Evolutionary conservation across 352 stramenopile species (phyloP), one percentile per base, ranked within the genome.

Genomic region (Pythium chondricola): DNA sequence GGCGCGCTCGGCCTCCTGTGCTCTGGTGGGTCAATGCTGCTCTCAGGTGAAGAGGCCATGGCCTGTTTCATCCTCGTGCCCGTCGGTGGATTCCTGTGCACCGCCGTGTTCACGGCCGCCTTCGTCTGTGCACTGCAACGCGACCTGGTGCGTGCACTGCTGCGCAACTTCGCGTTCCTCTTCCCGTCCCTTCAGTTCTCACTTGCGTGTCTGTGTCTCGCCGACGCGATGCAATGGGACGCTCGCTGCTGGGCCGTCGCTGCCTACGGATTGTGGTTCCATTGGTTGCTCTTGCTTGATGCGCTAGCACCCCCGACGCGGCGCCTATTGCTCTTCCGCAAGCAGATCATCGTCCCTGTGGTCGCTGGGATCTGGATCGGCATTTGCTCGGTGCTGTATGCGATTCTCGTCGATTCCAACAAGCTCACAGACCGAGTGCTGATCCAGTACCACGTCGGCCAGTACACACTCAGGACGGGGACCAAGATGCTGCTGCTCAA

Each of bases 241-340:
- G n/a, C 13, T 13, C 54, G 48, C 35, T 43, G 25, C 22, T 57
- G 46, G 46, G 54, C 47, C 1, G 38, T 53, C 6, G 48, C 41
- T 4, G 39, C 54, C 22, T 63, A 45, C 26, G 44, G 32, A 2
- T 33, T 57, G 6, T 63, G 54, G 54, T 63, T 58, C 42, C 47
- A 63, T 33, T 63, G 40, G 46, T 45, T 56, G 8, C 30, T 63
- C n/a, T 20, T 56, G 2, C 24, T 63, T 2, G 54, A 63, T 29
- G 43, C 54, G 2, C 17, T 57, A 3, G 53, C 54, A 16, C 54
- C 54, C 17, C 47, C 33, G 4, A 17, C 33, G 3, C 17, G 42
- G 9, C 36, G 32, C 2, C 47, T 41, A 13, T 27, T 63, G 10
- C 18, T 32, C 9, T 57, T 58, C 17, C 43, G 36, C 10, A 51